phyloP scores from a whole-genome alignment of 345 rosid species.

The Citropsis articulata region DNA sequence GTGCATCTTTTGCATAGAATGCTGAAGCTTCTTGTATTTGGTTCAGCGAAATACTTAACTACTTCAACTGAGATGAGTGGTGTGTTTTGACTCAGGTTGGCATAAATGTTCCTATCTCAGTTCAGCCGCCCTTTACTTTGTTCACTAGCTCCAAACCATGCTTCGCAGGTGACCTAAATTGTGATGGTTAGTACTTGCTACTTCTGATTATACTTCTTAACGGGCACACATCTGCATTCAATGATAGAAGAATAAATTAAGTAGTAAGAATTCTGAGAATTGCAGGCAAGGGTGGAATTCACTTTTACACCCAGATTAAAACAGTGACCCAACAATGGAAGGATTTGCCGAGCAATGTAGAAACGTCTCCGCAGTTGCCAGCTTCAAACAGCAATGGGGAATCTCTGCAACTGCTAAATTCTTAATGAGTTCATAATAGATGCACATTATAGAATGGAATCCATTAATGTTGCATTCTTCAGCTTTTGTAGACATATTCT shows the following conservation, averaged over 20 bases:
- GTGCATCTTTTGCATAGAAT: background rate
- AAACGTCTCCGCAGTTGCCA: conserved; percentile 17
- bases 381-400: conserved; percentile 10
- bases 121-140: conserved; percentile 90
- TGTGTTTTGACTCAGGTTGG: conserved; percentile 55
- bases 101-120: conserved; percentile 95
- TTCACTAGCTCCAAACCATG: conserved; percentile 93
- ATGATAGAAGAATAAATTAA: background rate
- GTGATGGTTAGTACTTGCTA: conserved; percentile 59
- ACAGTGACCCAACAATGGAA: conserved; percentile 98
- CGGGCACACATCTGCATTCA: background rate
- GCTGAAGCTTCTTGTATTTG: background rate
- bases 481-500: background rate
- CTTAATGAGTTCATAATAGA: background rate
- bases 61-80: no score
- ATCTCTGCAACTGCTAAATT: conserved; percentile 17
- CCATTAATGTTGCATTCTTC: background rate
- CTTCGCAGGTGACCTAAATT: conserved; percentile 88
- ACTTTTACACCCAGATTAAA: conserved; percentile 88
- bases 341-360: conserved; percentile 52
- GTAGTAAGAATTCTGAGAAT: conserved; percentile 3
- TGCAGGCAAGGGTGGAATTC: conserved; percentile 94
- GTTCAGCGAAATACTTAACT: background rate
- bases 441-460: background rate
- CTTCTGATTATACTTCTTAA: background rate